These are phyloP conservation scores for Phlebopus sp. DNA, from an alignment of 1,284 basidiomycete species.

Conservation along the genomic window DNA sequence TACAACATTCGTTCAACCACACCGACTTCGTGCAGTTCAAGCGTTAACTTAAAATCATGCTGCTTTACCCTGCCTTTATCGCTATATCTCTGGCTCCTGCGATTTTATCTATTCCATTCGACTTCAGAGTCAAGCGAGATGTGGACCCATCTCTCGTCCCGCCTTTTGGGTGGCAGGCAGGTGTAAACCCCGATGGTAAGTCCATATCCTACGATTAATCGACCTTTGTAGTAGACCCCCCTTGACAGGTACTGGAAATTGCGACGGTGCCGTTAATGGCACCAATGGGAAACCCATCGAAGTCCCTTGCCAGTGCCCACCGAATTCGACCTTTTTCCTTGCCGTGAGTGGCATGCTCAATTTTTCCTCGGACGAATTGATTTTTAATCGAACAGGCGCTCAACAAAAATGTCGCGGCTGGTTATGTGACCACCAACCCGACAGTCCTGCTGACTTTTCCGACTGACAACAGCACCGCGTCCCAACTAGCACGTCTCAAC, in stretches of 20 bases:
- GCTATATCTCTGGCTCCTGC: slow-evolving; percentile 8
- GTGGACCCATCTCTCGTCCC: slow-evolving; percentile 53
- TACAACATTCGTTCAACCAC: neutral
- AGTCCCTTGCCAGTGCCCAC: slow-evolving; percentile 64
- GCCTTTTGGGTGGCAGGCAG: slow-evolving; percentile 47
- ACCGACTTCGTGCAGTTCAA: neutral
- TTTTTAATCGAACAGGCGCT: slow-evolving; percentile 36
- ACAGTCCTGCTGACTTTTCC: slow-evolving; percentile 55
- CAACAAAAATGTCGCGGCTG: slow-evolving; percentile 57
- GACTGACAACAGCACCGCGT: slow-evolving; percentile 49
- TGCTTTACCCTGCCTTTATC: slow-evolving; percentile 7
- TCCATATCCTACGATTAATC: neutral
- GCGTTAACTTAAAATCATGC: slow-evolving; percentile 6
- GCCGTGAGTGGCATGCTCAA: slow-evolving; percentile 30
- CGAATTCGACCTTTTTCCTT: slow-evolving; percentile 48
- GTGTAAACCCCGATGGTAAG: slow-evolving; percentile 51
- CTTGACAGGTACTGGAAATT: slow-evolving; percentile 41
- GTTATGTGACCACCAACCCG: slow-evolving; percentile 60
- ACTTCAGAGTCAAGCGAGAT: slow-evolving; percentile 40
- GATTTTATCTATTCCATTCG: slow-evolving; percentile 12
- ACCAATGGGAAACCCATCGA: slow-evolving; percentile 49
- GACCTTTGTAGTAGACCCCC: neutral
- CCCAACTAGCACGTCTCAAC: slow-evolving; percentile 51
- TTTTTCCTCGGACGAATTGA: neutral
- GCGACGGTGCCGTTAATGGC: slow-evolving; percentile 55